Conservation (phyloP, 495 filamentous ascomycete species). For the Neurospora sp. region DNA sequence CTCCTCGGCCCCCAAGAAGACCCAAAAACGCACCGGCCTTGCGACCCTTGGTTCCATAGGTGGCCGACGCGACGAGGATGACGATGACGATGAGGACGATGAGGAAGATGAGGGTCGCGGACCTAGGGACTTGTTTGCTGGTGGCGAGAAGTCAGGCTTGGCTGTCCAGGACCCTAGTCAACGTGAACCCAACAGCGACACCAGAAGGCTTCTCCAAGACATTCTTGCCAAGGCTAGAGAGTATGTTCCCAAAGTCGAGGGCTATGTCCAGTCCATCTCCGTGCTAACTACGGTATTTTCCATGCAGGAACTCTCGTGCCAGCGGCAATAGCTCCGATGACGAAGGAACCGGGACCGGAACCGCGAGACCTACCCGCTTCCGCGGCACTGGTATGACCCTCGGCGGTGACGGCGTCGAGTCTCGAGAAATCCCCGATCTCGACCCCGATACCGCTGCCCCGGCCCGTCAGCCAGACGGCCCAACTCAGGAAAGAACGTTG, state of each 20-base stretch:
- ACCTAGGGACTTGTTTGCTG: conserved; percentile 79
- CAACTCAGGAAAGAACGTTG: conserved; percentile 50
- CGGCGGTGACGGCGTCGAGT: conserved; percentile 80
- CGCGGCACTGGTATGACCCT: conserved; percentile 75
- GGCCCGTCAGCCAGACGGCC: conserved; percentile 24
- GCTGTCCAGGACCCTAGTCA: conserved; percentile 79
- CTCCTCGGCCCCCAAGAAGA: conserved; percentile 28
- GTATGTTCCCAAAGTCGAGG: conserved; percentile 35
- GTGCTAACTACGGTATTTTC: conserved; percentile 2
- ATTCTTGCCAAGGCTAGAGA: conserved; percentile 74
- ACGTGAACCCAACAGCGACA: conserved; percentile 34
- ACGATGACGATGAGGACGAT: conserved; percentile 50
- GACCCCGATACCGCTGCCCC: conserved; percentile 34
- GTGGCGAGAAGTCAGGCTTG: conserved; percentile 92
- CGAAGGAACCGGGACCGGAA: conserved; percentile 34
- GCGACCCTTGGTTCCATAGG: conserved; percentile 49
- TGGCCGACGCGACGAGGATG: conserved; percentile 40
- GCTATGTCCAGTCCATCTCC: not conserved
- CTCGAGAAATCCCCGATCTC: conserved; percentile 59
- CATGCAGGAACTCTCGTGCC: conserved; percentile 3
- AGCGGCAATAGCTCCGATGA: conserved; percentile 45
- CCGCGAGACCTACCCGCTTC: conserved; percentile 48
- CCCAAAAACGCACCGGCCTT: conserved; percentile 39
- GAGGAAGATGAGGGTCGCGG: conserved; percentile 50
- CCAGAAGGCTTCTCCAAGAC: conserved; percentile 59